Percentiles rank a stretch among this genome's conserved stretches.
Conservation (phyloP, 805 yeast genomes). For the Hanseniaspora osmophila region DNA sequence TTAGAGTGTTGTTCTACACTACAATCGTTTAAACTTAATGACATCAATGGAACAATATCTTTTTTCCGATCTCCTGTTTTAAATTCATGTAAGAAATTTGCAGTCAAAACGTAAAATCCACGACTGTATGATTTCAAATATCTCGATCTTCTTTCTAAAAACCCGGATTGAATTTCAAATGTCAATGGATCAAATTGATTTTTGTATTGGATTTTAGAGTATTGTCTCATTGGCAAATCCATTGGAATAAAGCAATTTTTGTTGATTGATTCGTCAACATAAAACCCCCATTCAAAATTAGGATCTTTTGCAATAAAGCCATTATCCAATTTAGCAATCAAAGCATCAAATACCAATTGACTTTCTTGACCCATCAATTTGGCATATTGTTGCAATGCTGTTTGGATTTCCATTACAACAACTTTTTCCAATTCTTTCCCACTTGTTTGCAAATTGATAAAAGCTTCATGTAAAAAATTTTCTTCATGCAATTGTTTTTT, state of each 20-base stretch:
- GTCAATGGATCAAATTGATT: constrained; percentile 59
- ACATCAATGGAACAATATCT: constrained; percentile 73
- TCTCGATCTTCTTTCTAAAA: constrained; percentile 79
- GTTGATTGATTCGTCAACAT: constrained; percentile 2
- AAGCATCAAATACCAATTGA: constrained; percentile 49
- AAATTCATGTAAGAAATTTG: constrained; percentile 81
- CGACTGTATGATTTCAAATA: constrained; percentile 79
- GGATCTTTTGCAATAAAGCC: constrained; percentile 71
- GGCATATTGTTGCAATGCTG: constrained; percentile 60
- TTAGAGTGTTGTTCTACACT: constrained; percentile 71
- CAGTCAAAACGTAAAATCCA: constrained; percentile 85
- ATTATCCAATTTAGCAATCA: constrained; percentile 49
- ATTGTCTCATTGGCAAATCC: constrained; percentile 53
- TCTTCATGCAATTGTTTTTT: constrained; percentile 71
- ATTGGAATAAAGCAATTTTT: constrained; percentile 45
- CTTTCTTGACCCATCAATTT: constrained; percentile 60
- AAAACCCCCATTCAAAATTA: constrained; percentile 65
- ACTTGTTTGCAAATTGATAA: constrained; percentile 68
- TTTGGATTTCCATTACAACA: constrained; percentile 76
- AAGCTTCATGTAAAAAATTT: constrained; percentile 78
- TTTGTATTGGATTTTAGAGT: constrained; percentile 49
- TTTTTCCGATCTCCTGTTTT: constrained; percentile 68
- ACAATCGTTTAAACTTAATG: constrained; percentile 66
- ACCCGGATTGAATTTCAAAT: constrained; percentile 57
- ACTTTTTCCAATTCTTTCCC: constrained; percentile 82